Conservation (phyloP, 768 basidiomycete species). For the Phylloporus sp. region DNA sequence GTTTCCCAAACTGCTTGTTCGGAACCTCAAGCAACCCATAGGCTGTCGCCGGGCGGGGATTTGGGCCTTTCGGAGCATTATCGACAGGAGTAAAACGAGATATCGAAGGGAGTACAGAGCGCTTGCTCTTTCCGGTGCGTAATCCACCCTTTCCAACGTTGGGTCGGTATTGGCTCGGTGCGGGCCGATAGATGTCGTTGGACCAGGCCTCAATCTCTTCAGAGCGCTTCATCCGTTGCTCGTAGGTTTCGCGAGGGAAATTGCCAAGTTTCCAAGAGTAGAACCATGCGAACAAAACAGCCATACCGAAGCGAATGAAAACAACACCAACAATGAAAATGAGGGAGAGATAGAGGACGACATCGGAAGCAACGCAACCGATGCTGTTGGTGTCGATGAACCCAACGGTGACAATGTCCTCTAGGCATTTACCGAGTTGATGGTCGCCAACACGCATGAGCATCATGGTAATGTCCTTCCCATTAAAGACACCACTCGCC, state of each 20-base stretch:
- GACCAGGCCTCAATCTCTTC: conserved; percentile 96
- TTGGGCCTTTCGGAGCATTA: conserved; percentile 47
- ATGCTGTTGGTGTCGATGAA: conserved; percentile 93
- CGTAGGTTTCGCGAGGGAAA: conserved; percentile 90
- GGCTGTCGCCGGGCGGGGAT: conserved; percentile 55
- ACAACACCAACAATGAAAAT: conserved; percentile 98
- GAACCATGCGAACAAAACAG: conserved; percentile 97
- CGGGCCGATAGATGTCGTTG: conserved; percentile 90
- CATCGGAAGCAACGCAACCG: conserved; percentile 92
- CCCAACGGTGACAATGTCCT: conserved; percentile 83
- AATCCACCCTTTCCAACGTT: conserved; percentile 77
- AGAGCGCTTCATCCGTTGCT: conserved; percentile 84
- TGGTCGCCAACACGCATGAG: conserved; percentile 70
- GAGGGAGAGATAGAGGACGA: conserved; percentile 93
- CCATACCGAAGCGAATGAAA: conserved; percentile 92
- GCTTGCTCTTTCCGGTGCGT: conserved; percentile 46
- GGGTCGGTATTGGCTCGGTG: conserved; percentile 86
- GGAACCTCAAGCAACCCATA: conserved; percentile 65
- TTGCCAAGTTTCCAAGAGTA: conserved; percentile 93
- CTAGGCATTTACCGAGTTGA: conserved; percentile 71
- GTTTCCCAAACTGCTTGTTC: conserved; percentile 55
- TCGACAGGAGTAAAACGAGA: conserved; percentile 78
- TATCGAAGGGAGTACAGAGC: conserved; percentile 60
- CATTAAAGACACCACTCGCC: conserved; percentile 68
- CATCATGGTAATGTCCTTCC: conserved; percentile 84